Conservation (phyloP, 208 protist genomes). For the Pavlovales sp. region DNA sequence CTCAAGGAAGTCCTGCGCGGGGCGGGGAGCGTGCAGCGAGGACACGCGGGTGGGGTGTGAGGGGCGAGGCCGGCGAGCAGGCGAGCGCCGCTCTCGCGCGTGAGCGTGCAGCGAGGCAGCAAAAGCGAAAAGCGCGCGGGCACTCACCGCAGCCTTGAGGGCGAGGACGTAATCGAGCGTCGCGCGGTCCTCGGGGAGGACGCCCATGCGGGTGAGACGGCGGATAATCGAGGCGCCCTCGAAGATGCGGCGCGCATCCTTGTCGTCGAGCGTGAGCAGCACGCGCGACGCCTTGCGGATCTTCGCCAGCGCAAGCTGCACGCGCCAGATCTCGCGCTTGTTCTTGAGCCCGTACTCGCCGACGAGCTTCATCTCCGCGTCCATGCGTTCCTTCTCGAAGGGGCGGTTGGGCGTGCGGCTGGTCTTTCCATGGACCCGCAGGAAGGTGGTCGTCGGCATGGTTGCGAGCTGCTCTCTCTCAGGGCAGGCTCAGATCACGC, state of each 20-base stretch:
- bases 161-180: constrained; percentile 99
- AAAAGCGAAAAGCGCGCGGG: neutral
- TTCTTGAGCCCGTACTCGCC: constrained; percentile 98
- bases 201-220: constrained; percentile 94
- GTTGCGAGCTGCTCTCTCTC: neutral
- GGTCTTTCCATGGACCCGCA: constrained; percentile 90
- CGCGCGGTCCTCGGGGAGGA: constrained; percentile 96
- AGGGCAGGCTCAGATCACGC: no score
- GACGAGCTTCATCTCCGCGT: constrained; percentile 98
- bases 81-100: no score
- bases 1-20: constrained; percentile 96
- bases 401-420: constrained; percentile 93
- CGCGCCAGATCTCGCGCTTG: constrained; percentile 99
- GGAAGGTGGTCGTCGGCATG: constrained; percentile 21
- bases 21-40: no score
- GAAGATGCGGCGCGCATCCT: constrained; percentile 87
- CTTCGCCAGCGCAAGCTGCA: constrained; percentile 95
- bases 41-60: no score
- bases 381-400: constrained; percentile 99
- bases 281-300: constrained; percentile 97
- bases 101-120: no score
- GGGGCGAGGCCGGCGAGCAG: no score
- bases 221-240: constrained; percentile 98
- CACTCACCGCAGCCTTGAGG: constrained; percentile 74
- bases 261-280: constrained; percentile 98